Base-by-base conservation (phyloP, 192 early-diverging fungal species). In the Fimicolochytrium jonesii region DNA sequence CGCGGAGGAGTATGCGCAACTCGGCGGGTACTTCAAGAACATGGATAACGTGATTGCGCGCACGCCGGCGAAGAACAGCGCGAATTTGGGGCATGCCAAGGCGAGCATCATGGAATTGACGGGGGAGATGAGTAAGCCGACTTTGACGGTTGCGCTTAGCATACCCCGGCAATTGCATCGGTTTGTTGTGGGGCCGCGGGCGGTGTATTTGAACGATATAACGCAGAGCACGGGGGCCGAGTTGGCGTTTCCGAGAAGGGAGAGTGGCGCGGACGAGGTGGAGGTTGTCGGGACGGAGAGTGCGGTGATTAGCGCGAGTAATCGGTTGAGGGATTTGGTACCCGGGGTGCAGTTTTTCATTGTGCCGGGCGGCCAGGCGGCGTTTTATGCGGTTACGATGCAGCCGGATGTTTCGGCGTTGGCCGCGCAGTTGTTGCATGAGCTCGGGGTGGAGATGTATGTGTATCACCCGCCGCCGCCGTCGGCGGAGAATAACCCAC, bases 21-120 rank as follows among this genome's bases (percentile, higher is more conserved):
- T 89, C 4, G 89, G 89, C 1, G 89, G 89, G 0, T 91, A 90
- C 56, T 88, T 83, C 62, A 86, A 88, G 43, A 90, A 90, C 64
- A 61, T 77, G 64, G 85, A 91, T 71, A 91, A 91, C 59, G 89
- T 91, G n/a, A 87, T 91, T 32, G 87, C 87, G 9, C 72, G 89
- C 6, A 91, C 89, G 0, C 89, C 89, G 0, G 76, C 83, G 35
- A 91, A 91, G 69, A 91, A 91, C 59, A 61, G 70, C 2, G 60
- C 69, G 32, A 88, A 84, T 44, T 61, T 91, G 10, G 76, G 82
- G 9, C 70, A 80, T 20, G 72, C 88, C 20, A 83, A 83, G 67
- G 71, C 75, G 15, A 73, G 78, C 11, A 84, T 90, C 22, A 78
- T 87, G 70, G 88, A 90, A 54, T 68, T 87, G 10, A 69, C 75